Evolutionary conservation across 2,329 filamentous ascomycete species (phyloP), one percentile per base, ranked within the genome.

Genomic region (Sclerotinia minor): DNA sequence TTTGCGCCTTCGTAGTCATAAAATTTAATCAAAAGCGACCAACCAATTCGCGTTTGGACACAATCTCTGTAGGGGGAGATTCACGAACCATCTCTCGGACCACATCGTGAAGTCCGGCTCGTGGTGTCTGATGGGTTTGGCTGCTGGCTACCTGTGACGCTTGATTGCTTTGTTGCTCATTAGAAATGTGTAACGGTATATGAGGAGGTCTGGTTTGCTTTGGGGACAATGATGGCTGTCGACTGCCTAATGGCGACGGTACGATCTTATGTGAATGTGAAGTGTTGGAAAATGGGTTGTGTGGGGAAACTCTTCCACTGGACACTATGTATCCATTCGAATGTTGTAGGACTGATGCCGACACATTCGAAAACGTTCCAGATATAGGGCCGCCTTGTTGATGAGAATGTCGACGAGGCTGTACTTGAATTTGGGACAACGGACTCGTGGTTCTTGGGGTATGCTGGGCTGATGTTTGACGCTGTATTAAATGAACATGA

Each of bases 401-500:
- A 60, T 81, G 78, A 15, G 80, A 79, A 63, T 79, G 77, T 57
- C 79, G 77, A 59, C 79, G 74, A 17, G 78, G 75, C 26, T 75
- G 77, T 3, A 73, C 72, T 52, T 76, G 72, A 24, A 71, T 53
- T 50, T 76, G 73, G 52, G 75, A 73, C 64, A 78, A 74, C 3
- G 76, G 75, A n/a, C 78, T 79, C 24, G 76, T 75, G 57, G 78
- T 76, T 66, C 77, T 74, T 54, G 78, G 73, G 53, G 76, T 76
- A 24, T 80, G 79, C 60, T 80, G 79, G 38, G 71, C 74, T 6
- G 79, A 76, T 61, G 79, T 76, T 69, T 82, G 81, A 52, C 79
- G 76, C 64, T 80, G 79, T 50, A 79, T 70, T 69, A 79, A 72
- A 73, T 78, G 76, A 21, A 77, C 78, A 76, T 92, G 89, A 13